Conservation (phyloP, 192 early-diverging fungal species). For the Bifiguratus adelaidae region DNA sequence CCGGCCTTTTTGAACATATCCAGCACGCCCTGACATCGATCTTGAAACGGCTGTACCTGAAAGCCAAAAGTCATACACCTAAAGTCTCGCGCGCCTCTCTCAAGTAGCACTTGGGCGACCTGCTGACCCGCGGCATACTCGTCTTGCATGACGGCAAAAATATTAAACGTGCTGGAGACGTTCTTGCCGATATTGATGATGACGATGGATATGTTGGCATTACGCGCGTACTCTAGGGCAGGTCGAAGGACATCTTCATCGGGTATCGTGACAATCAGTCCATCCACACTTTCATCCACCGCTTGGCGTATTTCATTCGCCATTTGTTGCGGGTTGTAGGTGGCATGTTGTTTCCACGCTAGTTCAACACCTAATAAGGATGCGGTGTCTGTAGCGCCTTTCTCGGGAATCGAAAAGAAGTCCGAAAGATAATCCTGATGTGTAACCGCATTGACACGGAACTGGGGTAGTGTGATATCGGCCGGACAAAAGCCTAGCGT, state of each 20-base stretch:
- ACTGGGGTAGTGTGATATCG: no score
- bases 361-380: slow-evolving; percentile 5
- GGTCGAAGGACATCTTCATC: neutral
- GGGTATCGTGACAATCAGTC: slow-evolving; percentile 10
- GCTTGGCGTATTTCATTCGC: slow-evolving; percentile 1
- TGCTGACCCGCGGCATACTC: neutral
- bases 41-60: neutral
- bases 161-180: neutral
- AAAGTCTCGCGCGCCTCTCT: neutral
- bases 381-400: slow-evolving; percentile 12
- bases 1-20: neutral
- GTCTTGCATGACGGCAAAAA: slow-evolving; percentile 4
- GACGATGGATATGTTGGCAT: slow-evolving; percentile 2
- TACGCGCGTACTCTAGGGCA: neutral
- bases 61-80: neutral
- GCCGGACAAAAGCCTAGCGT: neutral
- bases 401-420: slow-evolving; percentile 8
- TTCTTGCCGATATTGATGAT: slow-evolving; percentile 4
- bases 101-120: neutral
- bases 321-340: neutral
- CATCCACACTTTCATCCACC: slow-evolving; percentile 5
- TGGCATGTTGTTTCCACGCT: slow-evolving; percentile 6
- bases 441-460: no score
- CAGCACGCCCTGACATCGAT: neutral
- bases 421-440: no score